phyloP scores from a whole-genome alignment of 129 eudicot genomes.

The Artemisia annua region DNA sequence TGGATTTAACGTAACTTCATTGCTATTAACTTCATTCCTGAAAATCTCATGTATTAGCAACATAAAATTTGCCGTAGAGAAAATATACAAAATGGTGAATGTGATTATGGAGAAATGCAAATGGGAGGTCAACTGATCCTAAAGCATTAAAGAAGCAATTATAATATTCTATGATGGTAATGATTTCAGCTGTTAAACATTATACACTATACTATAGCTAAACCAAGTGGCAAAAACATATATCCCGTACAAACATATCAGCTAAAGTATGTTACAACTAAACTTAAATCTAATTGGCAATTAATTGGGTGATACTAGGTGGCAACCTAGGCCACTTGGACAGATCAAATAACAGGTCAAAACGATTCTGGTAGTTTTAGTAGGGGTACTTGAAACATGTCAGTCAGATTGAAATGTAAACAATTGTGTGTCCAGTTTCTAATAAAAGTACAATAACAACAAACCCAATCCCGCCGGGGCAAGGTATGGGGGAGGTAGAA shows the following conservation, averaged over 20 bases:
- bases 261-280: neutral
- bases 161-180: neutral
- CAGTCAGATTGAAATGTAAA: too few relatives aligned
- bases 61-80: too few relatives aligned
- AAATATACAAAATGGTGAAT: neutral
- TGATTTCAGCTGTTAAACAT: neutral
- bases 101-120: neutral
- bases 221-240: neutral
- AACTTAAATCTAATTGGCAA: neutral
- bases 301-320: neutral
- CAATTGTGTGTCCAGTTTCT: too few relatives aligned
- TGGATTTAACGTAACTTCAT: conserved; percentile 57
- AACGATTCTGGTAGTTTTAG: too few relatives aligned
- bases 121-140: neutral
- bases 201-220: conserved; percentile 1
- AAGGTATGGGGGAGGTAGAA: too few relatives aligned
- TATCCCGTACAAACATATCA: neutral
- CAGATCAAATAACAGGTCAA: neutral
- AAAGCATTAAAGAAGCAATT: neutral
- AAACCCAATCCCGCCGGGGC: too few relatives aligned
- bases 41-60: conserved; percentile 16
- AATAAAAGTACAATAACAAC: too few relatives aligned
- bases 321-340: too few relatives aligned
- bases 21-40: conserved; percentile 47
- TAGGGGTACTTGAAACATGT: too few relatives aligned